Percentiles rank a stretch among this genome's conserved stretches.
Conservation (phyloP, 768 basidiomycete species). For the Leccinum fibrillosum region DNA sequence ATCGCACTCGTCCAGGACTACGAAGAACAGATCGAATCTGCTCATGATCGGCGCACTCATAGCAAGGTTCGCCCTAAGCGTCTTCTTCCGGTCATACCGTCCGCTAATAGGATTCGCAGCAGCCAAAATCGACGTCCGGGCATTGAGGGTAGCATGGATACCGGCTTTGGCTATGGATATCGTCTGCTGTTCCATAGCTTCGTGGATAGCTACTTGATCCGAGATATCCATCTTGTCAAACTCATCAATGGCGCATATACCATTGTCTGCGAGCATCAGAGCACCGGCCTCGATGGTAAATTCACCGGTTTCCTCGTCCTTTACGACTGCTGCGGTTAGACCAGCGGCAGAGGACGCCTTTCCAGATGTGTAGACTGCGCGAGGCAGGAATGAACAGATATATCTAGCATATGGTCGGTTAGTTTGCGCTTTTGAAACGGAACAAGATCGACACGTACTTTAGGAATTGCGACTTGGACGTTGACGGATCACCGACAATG, state of each 20-base stretch:
- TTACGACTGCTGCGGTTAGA: slow-evolving; percentile 97
- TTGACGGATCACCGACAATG: slow-evolving; percentile 95
- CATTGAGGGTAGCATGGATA: slow-evolving; percentile 97
- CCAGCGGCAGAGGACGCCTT: slow-evolving; percentile 99
- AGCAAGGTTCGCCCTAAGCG: slow-evolving; percentile 85
- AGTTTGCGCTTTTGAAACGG: not conserved
- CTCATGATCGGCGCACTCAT: slow-evolving; percentile 99
- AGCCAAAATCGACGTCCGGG: slow-evolving; percentile 94
- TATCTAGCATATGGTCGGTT: slow-evolving; percentile 53
- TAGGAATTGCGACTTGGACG: slow-evolving; percentile 97
- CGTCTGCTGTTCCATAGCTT: slow-evolving; percentile 99
- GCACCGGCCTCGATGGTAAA: slow-evolving; percentile 99
- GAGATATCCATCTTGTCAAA: slow-evolving; percentile 99
- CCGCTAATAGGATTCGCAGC: slow-evolving; percentile 98
- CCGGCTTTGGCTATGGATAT: slow-evolving; percentile 99
- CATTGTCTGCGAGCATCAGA: slow-evolving; percentile 98
- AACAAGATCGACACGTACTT: slow-evolving; percentile 57
- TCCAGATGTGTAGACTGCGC: slow-evolving; percentile 98
- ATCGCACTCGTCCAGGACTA: slow-evolving; percentile 96
- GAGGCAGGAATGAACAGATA: slow-evolving; percentile 95
- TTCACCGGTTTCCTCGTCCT: slow-evolving; percentile 98
- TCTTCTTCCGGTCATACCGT: slow-evolving; percentile 92
- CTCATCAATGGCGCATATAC: slow-evolving; percentile 99
- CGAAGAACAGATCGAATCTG: slow-evolving; percentile 96
- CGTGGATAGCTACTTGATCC: slow-evolving; percentile 98